Conservation (phyloP, 1,284 basidiomycete species). For the Golubevia pallescens region DNA sequence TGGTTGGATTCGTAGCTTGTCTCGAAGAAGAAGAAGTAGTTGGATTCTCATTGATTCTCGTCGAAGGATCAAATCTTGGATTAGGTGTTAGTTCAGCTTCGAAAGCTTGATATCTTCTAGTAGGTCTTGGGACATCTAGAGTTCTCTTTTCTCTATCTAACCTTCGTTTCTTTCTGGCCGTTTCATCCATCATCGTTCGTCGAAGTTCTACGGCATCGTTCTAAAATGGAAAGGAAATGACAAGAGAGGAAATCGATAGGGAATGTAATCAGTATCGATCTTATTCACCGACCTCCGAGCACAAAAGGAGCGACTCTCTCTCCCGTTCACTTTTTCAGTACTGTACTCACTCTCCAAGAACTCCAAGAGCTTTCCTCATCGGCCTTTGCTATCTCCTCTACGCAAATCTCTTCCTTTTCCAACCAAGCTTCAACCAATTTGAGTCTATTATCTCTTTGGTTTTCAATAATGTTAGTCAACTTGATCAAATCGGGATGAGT, state of each 20-base stretch:
- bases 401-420: conserved; percentile 44
- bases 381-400: conserved; percentile 38
- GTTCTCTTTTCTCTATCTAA: conserved; percentile 58
- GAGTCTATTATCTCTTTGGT: conserved; percentile 41
- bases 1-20: too few relatives aligned
- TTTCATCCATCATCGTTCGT: conserved; percentile 50
- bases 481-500: conserved; percentile 60
- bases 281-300: neutral
- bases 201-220: conserved; percentile 27
- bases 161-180: conserved; percentile 46
- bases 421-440: conserved; percentile 48
- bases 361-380: conserved; percentile 55
- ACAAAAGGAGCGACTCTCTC: too few relatives aligned
- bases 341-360: conserved; percentile 33
- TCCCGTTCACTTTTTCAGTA: too few relatives aligned
- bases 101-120: conserved; percentile 54
- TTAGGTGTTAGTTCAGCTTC: conserved; percentile 57
- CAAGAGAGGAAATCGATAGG: neutral
- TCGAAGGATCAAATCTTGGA: conserved; percentile 18
- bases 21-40: too few relatives aligned
- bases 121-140: conserved; percentile 48
- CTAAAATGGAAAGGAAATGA: neutral
- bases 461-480: conserved; percentile 53
- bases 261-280: too few relatives aligned
- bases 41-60: too few relatives aligned